Evolutionary conservation across 2,329 filamentous ascomycete genomes (phyloP), one percentile per base, ranked within the genome.

Genomic region (Fonsecaea multimorphosa): DNA sequence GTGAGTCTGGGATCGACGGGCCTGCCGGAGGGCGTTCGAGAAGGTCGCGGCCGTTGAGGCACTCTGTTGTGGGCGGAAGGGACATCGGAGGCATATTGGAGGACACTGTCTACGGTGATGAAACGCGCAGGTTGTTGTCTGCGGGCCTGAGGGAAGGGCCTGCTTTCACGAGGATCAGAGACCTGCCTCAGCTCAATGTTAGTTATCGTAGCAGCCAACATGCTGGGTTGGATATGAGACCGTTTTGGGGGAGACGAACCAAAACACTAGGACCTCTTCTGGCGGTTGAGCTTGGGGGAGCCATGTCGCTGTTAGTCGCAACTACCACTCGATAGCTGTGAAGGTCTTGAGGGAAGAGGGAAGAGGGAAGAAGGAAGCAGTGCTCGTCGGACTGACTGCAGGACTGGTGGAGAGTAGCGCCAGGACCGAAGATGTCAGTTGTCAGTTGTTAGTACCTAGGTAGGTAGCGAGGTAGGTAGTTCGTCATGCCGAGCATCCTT

Each of bases 31-130:
- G 71, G 71, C 2, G 73, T 75, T 9, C 74, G 72, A 19, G 77
- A 73, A 16, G 85, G 83, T 61, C 84, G 78, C 58, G 78, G 76
- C 31, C 82, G 78, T 32, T 83, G 81, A 1, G 91, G 90, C 0
- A 87, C 84, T 44, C 95, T 89, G 63, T 92, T 91, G 78, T 97
- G 94, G 73, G 93, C 93, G 0, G 95, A 98, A 1, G 95, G 95
- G 46, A 99, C 95, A 75, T 97, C 93, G 57, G 92, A 95, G 66
- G 93, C 90, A 81, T 96, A 92, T 77, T 96, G 93, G 4, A 99
- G 87, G 70, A 98, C 91, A 76, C 94, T 96, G 80, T 99, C 95
- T 77, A 99, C 94, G 16, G 85, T 87, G 76, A 98, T 92, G 77
- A 91, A 91, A 73, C 87, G 91, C 82, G 87, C 93, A 71, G 84